Evolutionary conservation across 208 protist species (phyloP).

Genomic region (Strigomonas culicis): DNA sequence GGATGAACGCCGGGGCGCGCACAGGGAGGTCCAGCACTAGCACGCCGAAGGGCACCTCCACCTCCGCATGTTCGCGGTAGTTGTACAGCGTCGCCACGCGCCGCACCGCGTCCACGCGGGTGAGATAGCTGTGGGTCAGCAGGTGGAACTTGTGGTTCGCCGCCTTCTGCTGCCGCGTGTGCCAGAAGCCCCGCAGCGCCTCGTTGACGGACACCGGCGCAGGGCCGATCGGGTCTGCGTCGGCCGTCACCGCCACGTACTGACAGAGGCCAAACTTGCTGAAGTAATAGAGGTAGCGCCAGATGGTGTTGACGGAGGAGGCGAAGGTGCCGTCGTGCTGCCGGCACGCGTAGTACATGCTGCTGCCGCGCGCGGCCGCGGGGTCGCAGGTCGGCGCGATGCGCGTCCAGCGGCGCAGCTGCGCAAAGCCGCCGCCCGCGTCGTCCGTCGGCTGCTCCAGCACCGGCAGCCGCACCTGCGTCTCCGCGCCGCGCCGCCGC

Average conservation of each 20-base stretch:
- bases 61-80: conserved; percentile 39
- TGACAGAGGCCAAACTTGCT: conserved; percentile 58
- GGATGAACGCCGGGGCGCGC: conserved; percentile 62
- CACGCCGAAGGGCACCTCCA: conserved; percentile 50
- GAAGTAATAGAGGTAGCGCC: conserved; percentile 68
- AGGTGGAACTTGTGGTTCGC: conserved; percentile 21
- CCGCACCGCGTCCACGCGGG: conserved; percentile 30
- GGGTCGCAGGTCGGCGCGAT: neutral
- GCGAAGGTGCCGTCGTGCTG: conserved; percentile 83
- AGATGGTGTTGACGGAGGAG: conserved; percentile 75
- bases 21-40: conserved; percentile 80
- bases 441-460: neutral
- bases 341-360: conserved; percentile 30
- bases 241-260: conserved; percentile 53
- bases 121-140: conserved; percentile 45
- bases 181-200: conserved; percentile 48
- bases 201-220: conserved; percentile 50
- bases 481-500: conserved; percentile 7
- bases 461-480: neutral
- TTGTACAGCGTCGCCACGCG: conserved; percentile 72
- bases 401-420: neutral
- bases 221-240: conserved; percentile 51
- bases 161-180: conserved; percentile 23
- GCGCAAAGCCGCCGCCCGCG: too few species aligned
- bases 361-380: neutral